phyloP scores from a whole-genome alignment of 306 rosid genomes.

The Echinosophora koreensis region DNA sequence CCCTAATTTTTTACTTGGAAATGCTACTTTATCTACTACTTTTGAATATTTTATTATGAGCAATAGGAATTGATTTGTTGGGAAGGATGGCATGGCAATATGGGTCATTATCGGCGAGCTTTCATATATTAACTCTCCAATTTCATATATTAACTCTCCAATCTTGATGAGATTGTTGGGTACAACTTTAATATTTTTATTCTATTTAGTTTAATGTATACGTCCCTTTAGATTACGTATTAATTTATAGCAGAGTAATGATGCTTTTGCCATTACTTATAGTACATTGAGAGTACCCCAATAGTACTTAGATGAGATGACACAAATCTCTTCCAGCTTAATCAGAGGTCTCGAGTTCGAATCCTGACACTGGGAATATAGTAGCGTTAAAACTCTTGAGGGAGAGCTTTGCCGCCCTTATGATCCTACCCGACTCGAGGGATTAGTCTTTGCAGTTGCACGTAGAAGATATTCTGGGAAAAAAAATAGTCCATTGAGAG shows the following conservation, averaged over 20 bases:
- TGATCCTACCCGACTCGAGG: no score
- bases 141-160: background rate
- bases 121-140: conserved; percentile 35
- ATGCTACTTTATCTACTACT: conserved; percentile 42
- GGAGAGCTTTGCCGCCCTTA: no score
- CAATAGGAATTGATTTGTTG: conserved; percentile 46
- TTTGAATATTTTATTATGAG: conserved; percentile 49
- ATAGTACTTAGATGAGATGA: no score
- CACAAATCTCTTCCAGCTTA: no score
- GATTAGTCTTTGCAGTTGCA: no score
- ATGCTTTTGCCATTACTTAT: conserved; percentile 56
- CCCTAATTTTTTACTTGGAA: conserved; percentile 21
- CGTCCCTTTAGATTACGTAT: conserved; percentile 60
- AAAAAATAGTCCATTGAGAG: conserved; percentile 30
- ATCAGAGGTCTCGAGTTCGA: no score
- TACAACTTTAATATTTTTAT: conserved; percentile 39
- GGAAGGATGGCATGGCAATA: conserved; percentile 42
- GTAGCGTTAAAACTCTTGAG: no score
- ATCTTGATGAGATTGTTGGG: conserved; percentile 35
- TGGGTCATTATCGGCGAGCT: conserved; percentile 59
- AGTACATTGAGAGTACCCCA: conserved; percentile 31
- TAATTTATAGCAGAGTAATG: conserved; percentile 37
- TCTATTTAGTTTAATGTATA: conserved; percentile 50
- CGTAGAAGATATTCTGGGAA: no score
- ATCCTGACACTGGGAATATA: no score